These are phyloP conservation scores for Brasilioporus rufonigricans DNA, from an alignment of 768 basidiomycete species.

Conservation along the genomic window DNA sequence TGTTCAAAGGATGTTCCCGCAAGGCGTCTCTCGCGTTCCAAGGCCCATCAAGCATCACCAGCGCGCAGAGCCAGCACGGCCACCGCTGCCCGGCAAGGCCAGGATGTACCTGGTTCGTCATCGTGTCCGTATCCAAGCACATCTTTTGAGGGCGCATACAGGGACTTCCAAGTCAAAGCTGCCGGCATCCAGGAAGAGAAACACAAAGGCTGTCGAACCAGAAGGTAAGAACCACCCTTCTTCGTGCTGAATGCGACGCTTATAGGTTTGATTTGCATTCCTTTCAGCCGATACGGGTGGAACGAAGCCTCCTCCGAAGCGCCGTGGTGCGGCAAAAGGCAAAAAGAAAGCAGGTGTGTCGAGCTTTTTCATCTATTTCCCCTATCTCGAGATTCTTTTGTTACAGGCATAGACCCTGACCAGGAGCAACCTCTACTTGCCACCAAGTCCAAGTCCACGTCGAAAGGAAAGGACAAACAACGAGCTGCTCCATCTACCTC, in stretches of 20 bases:
- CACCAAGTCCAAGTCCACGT: background rate
- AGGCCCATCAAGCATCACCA: background rate
- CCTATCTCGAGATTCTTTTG: background rate
- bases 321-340: constrained; percentile 11
- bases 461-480: constrained; percentile 14
- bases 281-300: background rate
- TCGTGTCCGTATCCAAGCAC: no score
- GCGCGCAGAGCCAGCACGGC: background rate
- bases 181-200: constrained; percentile 10
- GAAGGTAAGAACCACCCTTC: constrained; percentile 2
- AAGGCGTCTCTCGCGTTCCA: constrained; percentile 2
- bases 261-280: background rate
- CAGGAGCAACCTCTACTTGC: background rate
- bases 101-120: constrained; percentile 15
- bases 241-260: background rate
- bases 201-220: background rate
- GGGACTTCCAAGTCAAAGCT: constrained; percentile 11
- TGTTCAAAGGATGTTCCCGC: background rate
- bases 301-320: constrained; percentile 15
- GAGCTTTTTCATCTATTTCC: no score
- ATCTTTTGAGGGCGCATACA: constrained; percentile 3
- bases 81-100: background rate
- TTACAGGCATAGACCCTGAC: background rate
- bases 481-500: background rate
- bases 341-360: constrained; percentile 15